These are phyloP conservation scores for Arachnomyces sp. DNA, from an alignment of 2,329 filamentous ascomycete species.

Conservation along the genomic window DNA sequence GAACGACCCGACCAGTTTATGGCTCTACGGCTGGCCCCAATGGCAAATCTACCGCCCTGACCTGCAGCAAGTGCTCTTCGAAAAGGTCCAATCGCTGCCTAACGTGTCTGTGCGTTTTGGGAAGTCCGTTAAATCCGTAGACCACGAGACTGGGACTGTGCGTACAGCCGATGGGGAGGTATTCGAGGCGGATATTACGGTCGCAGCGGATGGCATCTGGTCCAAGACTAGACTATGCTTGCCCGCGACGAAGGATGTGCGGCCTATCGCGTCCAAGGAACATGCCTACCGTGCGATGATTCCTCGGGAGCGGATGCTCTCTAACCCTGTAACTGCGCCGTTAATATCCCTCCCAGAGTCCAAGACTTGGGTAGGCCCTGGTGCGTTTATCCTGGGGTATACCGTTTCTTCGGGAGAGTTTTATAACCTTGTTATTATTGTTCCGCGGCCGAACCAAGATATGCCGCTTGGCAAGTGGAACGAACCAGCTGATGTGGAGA, in stretches of 20 bases:
- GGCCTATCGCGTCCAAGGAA: no score
- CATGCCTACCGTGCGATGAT: slow-evolving; percentile 8
- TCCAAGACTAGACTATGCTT: no score
- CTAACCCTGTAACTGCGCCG: slow-evolving; percentile 1
- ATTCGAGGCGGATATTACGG: slow-evolving; percentile 8
- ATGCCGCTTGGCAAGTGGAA: slow-evolving; percentile 18
- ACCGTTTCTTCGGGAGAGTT: slow-evolving; percentile 5
- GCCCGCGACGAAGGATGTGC: no score
- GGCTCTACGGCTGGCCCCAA: no score
- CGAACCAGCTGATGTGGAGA: slow-evolving; percentile 35
- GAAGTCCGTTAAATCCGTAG: no score
- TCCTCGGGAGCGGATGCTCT: slow-evolving; percentile 9
- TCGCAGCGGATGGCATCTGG: slow-evolving; percentile 8
- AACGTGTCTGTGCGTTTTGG: no score
- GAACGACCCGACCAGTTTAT: no score
- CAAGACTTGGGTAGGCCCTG: slow-evolving; percentile 6
- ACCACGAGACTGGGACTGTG: no score
- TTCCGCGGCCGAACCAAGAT: slow-evolving; percentile 1
- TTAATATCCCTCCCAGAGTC: slow-evolving; percentile 2
- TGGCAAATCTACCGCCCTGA: no score
- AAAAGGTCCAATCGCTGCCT: no score
- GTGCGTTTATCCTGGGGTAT: slow-evolving; percentile 6
- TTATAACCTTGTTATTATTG: slow-evolving; percentile 7
- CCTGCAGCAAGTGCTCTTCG: no score
- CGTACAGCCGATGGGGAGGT: slow-evolving; percentile 1